Evolutionary conservation across 805 yeast genomes (phyloP).

Genomic region (Candida adriatica): DNA sequence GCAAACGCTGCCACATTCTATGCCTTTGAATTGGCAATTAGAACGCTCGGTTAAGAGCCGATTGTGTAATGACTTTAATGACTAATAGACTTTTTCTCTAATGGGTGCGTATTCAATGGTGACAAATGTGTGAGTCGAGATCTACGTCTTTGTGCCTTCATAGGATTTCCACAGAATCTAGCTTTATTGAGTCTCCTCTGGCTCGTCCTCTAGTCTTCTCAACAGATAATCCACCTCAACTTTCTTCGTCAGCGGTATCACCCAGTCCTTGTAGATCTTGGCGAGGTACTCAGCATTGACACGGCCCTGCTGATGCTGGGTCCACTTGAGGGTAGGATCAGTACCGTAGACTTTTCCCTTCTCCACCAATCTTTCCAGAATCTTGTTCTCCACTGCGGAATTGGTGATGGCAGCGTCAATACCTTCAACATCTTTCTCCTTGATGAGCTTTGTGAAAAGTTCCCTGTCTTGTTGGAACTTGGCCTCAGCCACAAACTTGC

Average conservation of each 20-base stretch:
- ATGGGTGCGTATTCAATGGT: too few species aligned
- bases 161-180: too few species aligned
- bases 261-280: slow-evolving; percentile 74
- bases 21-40: slow-evolving; percentile 85
- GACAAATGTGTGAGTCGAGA: too few species aligned
- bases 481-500: slow-evolving; percentile 95
- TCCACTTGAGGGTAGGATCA: slow-evolving; percentile 73
- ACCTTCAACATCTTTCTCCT: slow-evolving; percentile 57
- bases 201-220: slow-evolving; percentile 66
- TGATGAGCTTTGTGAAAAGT: slow-evolving; percentile 56
- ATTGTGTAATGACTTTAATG: neutral
- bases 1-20: slow-evolving; percentile 96
- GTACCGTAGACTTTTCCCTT: slow-evolving; percentile 86
- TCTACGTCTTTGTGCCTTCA: too few species aligned
- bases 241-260: slow-evolving; percentile 90
- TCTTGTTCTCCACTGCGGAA: slow-evolving; percentile 76
- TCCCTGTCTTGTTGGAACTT: slow-evolving; percentile 69
- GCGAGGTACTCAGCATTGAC: slow-evolving; percentile 81
- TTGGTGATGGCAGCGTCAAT: slow-evolving; percentile 82
- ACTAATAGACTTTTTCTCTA: neutral
- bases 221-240: slow-evolving; percentile 91
- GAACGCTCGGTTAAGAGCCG: slow-evolving; percentile 26
- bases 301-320: slow-evolving; percentile 62
- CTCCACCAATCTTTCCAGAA: slow-evolving; percentile 65
- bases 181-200: too few species aligned